Conservation (phyloP, 176 grass and related monocot species). For the Oryza glumipatula region DNA sequence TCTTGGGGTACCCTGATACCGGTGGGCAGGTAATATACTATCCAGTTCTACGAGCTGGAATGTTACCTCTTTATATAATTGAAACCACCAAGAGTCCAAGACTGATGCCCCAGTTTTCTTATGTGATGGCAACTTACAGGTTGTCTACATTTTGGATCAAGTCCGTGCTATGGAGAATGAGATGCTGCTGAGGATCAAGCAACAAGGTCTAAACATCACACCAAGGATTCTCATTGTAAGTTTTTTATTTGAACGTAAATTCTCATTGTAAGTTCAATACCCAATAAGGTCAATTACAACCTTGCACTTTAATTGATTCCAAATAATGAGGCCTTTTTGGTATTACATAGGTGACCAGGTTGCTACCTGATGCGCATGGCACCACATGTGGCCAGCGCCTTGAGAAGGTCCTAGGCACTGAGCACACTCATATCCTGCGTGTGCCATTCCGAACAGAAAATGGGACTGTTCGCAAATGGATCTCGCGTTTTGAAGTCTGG, state of each 20-base stretch:
- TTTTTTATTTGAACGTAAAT: slow-evolving; percentile 19
- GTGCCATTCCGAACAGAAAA: slow-evolving; percentile 74
- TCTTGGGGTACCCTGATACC: slow-evolving; percentile 84
- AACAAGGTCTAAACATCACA: slow-evolving; percentile 72
- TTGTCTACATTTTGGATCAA: slow-evolving; percentile 92
- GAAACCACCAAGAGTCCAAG: neutral
- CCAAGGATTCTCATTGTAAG: slow-evolving; percentile 80
- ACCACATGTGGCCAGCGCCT: slow-evolving; percentile 76
- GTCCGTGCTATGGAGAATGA: slow-evolving; percentile 80
- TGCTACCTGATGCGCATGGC: slow-evolving; percentile 74
- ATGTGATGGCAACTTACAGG: slow-evolving; percentile 41
- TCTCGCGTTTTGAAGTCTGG: slow-evolving; percentile 85
- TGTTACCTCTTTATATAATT: neutral
- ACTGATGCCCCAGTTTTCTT: neutral
- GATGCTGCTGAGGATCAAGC: slow-evolving; percentile 78
- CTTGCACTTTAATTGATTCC: neutral
- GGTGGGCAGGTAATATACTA: slow-evolving; percentile 61
- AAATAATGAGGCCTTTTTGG: neutral
- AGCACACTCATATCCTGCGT: slow-evolving; percentile 80
- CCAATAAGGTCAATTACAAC: neutral
- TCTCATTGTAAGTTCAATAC: slow-evolving; percentile 65
- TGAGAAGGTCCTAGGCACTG: slow-evolving; percentile 81
- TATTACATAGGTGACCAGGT: slow-evolving; percentile 55
- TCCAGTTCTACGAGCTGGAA: neutral
- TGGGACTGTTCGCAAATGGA: slow-evolving; percentile 78